Evolutionary conservation across 805 yeast species (phyloP), one percentile per base, ranked within the genome.

Genomic region (Groenewaldozyma tartarivorans): DNA sequence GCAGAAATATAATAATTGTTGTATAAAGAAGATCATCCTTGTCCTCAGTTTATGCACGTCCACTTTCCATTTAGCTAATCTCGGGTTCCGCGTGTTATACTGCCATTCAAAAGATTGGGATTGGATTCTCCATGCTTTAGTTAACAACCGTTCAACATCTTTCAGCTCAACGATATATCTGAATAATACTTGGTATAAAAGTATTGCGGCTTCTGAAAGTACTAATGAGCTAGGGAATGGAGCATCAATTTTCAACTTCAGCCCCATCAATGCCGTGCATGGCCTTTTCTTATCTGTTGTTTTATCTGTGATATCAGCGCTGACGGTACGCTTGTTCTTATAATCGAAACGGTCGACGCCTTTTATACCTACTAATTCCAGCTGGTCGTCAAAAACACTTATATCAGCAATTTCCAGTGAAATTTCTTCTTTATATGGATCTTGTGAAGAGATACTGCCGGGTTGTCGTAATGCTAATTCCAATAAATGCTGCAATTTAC

Each of bases 141-240:
- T 81, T 42, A 82, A 64, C 13, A 71, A 61, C 47, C 71, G 71
- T 49, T 75, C 77, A 4, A 82, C 67, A 52, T 74, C 76, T 46
- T 77, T 77, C n/a, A 85, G 54, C 24, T 77, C 69, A 32, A 79
- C 58, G 30, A 82, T 64, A 48, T 83, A 78, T 47, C 96, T 73
- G 51, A 83, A 85, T 36, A 87, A 63, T 27, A 85, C 64, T 56
- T 90, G 95, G 54, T 81, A 86, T 47, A 92, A 85, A 37, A 77
- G 70, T 15, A 85, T 64, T 20, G 79, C 75, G 13, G 86, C 80
- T 41, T 78, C 73, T 15, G 82, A 76, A 1, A 86, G 63, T 1
- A 92, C 67, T 20, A 90, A 66, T 52, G 86, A 86, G 37, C 86
- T 61, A 0, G 99, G 99, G 55, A 85, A 92, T 2, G 96, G 96